phyloP scores from a whole-genome alignment of 352 stramenopile genomes.

The Phytopythium cucurbitacearum region DNA sequence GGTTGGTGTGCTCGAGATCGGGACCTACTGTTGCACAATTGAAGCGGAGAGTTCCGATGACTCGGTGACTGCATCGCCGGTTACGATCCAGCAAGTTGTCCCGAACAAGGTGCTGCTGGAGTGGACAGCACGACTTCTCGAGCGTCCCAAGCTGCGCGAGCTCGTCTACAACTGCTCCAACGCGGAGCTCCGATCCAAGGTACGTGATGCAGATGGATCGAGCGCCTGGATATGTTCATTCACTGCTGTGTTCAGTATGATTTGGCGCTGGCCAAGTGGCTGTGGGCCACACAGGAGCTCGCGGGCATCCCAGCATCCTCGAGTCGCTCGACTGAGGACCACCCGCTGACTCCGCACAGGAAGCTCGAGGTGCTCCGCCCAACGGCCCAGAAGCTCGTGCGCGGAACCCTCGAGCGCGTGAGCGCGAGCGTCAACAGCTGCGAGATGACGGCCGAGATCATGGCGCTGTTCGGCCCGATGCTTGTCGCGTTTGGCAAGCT shows the following conservation, averaged over 20 bases:
- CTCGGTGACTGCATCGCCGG: background rate
- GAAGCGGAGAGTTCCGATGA: conserved; percentile 8
- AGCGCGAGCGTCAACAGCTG: conserved; percentile 43
- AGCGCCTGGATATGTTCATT: background rate
- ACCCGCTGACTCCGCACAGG: conserved; percentile 13
- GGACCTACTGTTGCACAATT: conserved; percentile 39
- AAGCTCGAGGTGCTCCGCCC: conserved; percentile 47
- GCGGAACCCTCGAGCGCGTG: conserved; percentile 38
- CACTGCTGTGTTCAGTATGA: conserved; percentile 42
- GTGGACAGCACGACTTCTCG: conserved; percentile 40
- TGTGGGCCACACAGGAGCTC: conserved; percentile 57
- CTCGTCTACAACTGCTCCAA: conserved; percentile 46
- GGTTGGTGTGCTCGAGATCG: conserved; percentile 53
- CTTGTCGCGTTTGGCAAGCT: conserved; percentile 32
- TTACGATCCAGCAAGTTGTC: conserved; percentile 40
- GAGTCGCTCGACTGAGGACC: background rate
- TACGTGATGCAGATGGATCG: conserved; percentile 8
- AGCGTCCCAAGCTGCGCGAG: conserved; percentile 31
- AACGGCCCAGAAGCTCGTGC: conserved; percentile 33
- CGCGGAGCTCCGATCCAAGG: conserved; percentile 50
- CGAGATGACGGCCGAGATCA: conserved; percentile 59
- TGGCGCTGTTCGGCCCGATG: conserved; percentile 61
- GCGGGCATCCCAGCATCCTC: conserved; percentile 4
- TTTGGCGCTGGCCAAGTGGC: conserved; percentile 61
- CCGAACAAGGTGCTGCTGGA: conserved; percentile 47